Conservation (phyloP, 164 flowering plant species). For the Brasenia schreberi region DNA sequence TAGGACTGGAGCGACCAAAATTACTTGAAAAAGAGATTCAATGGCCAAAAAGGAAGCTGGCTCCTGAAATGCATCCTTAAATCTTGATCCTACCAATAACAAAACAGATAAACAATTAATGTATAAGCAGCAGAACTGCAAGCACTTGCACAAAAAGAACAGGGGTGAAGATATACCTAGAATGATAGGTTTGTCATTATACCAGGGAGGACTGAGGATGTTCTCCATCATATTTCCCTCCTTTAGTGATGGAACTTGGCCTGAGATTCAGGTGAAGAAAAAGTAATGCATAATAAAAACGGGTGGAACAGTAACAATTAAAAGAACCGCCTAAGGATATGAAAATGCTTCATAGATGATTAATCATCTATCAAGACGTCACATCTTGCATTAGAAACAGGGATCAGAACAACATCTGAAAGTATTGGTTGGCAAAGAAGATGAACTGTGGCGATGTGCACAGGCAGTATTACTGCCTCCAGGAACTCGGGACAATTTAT, state of each 20-base stretch:
- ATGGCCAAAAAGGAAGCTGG: slow-evolving; percentile 62
- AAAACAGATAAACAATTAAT: slow-evolving; percentile 1
- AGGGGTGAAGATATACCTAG: slow-evolving; percentile 36
- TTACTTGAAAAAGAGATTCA: slow-evolving; percentile 87
- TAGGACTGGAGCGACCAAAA: not conserved
- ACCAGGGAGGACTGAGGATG: slow-evolving; percentile 68
- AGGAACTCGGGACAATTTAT: too few relatives aligned
- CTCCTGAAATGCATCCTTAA: slow-evolving; percentile 93
- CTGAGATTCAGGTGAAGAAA: slow-evolving; percentile 39
- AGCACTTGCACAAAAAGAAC: not conserved
- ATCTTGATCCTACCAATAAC: slow-evolving; percentile 57
- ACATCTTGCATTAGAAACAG: too few relatives aligned
- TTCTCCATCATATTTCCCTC: slow-evolving; percentile 76
- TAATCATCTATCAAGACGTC: too few relatives aligned
- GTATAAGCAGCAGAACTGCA: not conserved
- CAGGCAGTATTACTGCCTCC: too few relatives aligned
- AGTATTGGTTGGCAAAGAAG: too few relatives aligned
- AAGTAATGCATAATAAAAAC: too few relatives aligned
- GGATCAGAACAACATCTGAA: too few relatives aligned
- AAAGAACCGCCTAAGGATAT: too few relatives aligned
- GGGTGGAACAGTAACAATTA: too few relatives aligned
- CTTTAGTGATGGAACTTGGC: slow-evolving; percentile 69
- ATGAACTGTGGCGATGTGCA: too few relatives aligned
- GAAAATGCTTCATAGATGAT: too few relatives aligned
- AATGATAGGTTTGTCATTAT: slow-evolving; percentile 56